Evolutionary conservation across 352 stramenopile species (phyloP), one percentile per base, ranked within the genome.

Genomic region (Phytophthora vignae): DNA sequence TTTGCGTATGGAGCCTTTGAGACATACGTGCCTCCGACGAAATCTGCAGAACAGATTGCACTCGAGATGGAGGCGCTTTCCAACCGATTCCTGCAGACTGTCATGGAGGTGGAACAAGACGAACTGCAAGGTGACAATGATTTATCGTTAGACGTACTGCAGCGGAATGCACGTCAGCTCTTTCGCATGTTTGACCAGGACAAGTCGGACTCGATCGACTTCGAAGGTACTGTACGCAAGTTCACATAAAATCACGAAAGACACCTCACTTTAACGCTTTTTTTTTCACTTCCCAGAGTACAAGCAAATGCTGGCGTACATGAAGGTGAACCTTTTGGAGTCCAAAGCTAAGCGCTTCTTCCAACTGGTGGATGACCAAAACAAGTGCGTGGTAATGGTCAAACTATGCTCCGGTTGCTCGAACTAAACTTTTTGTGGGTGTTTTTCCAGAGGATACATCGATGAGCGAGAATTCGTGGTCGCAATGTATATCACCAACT

Each of bases 171-270:
- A 7, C 76, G 77, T 0, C 77, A 92, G 33, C 67, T 94, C 15
- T 94, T 94, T 55, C 72, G 69, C 11, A 81, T 94, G 57, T 94
- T 94, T 57, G 87, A 94, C 42, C 72, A 88, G 27, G 87, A 94
- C 67, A 82, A 81, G 44, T 94, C 87, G 38, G 81, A 92, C 66
- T 90, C 85, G 29, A 94, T 94, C 55, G 85, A 94, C 54, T 92
- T 92, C 68, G 71, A 84, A 61, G 86, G 86, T 93, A 64, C 9
- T 40, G 17, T 8, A 19, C 9, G 3, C 19, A 21, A 19, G 1
- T 50, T 27, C 21, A 21, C 64, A 29, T 21, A 12, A 5, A 19
- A 3, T 42, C 21, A 12, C 48, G 49, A 21, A 21, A 36, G 60
- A 7, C 8, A 42, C 48, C 59, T 69, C 25, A 67, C 53, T 48